Conservation (phyloP, 2,329 filamentous ascomycete genomes). For the Cladophialophora carrionii region DNA sequence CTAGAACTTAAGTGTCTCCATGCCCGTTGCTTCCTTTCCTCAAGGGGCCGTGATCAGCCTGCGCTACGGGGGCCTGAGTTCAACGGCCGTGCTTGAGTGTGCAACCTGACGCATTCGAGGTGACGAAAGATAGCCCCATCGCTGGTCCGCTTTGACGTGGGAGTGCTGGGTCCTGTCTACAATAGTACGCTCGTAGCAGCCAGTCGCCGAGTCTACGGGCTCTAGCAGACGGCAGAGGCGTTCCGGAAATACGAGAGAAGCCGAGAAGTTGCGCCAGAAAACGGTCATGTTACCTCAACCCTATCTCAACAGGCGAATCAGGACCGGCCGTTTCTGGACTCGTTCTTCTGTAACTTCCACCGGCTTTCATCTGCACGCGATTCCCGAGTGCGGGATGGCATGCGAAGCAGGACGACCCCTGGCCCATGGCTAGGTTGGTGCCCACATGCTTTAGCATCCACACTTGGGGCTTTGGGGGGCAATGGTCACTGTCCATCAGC, state of each 20-base stretch:
- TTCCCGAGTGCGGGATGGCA: constrained; percentile 10
- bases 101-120: background rate
- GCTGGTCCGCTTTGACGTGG: background rate
- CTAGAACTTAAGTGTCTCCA: background rate
- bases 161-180: background rate
- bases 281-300: constrained; percentile 4
- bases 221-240: constrained; percentile 4
- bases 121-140: background rate
- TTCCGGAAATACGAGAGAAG: background rate
- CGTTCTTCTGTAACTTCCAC: constrained; percentile 17
- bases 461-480: background rate
- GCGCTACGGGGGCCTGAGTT: background rate
- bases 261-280: background rate
- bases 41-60: constrained; percentile 7
- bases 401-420: background rate
- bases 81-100: background rate
- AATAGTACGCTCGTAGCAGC: background rate
- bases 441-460: constrained; percentile 12
- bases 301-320: constrained; percentile 9
- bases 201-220: background rate
- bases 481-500: constrained; percentile 3
- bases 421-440: constrained; percentile 13
- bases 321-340: background rate
- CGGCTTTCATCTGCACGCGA: constrained; percentile 5
- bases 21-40: constrained; percentile 6